Evolutionary conservation across 225 moss, liverwort and hornwort genomes (phyloP).

Genomic region (Neckera pumila): DNA sequence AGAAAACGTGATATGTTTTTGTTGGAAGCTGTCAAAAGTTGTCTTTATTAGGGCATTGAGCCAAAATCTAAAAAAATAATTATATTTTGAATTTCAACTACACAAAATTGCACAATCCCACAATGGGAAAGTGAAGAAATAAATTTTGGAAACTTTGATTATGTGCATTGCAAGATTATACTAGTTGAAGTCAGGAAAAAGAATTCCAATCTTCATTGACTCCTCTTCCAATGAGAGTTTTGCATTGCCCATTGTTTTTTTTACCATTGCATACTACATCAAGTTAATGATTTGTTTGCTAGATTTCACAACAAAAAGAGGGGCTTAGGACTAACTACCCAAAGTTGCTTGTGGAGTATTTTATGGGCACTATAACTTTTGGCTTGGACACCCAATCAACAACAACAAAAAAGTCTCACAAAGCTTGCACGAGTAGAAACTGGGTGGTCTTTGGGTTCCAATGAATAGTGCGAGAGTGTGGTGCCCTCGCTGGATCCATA

Average conservation of each 20-base stretch:
- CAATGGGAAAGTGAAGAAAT: neutral
- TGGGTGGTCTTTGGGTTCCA: neutral
- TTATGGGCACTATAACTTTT: neutral
- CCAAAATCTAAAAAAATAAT: neutral
- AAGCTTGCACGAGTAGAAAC: neutral
- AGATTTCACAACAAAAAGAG: neutral
- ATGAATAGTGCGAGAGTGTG: no score
- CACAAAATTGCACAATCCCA: neutral
- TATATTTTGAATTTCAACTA: neutral
- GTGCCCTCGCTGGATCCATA: neutral
- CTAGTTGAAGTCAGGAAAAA: neutral
- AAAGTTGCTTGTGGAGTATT: no score
- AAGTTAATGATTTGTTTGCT: neutral
- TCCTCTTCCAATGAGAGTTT: neutral
- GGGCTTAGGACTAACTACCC: neutral
- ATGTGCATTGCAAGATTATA: neutral
- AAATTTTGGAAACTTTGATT: neutral
- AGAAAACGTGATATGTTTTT: accelerated
- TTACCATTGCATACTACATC: neutral
- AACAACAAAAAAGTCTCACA: no score
- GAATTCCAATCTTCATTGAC: neutral
- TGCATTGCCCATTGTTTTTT: neutral
- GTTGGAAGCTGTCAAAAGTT: neutral
- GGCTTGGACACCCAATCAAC: neutral
- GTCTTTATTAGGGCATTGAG: neutral